Evolutionary conservation across 257 asterid genomes (phyloP).

Genomic region (Capsicum rhomboideum): DNA sequence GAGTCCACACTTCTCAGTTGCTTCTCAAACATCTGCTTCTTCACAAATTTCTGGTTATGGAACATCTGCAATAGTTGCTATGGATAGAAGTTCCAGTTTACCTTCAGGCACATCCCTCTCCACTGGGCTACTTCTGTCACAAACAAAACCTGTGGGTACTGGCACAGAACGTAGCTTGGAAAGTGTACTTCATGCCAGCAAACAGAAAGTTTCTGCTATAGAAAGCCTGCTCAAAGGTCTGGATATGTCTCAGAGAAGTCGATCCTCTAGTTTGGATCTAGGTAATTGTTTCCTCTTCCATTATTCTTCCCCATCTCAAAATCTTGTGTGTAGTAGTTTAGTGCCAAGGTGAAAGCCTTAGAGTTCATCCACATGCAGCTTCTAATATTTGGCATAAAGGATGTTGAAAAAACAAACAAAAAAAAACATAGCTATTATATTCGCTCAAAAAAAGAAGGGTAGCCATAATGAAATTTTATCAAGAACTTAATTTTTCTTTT

Average conservation of each 20-base stretch:
- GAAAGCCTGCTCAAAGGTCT: slow-evolving; percentile 97
- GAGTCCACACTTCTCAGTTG: slow-evolving; percentile 47
- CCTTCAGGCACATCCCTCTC: slow-evolving; percentile 58
- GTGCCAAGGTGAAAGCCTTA: neutral
- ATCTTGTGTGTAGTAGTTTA: neutral
- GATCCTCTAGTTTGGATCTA: slow-evolving; percentile 97
- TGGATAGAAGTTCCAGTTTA: slow-evolving; percentile 81
- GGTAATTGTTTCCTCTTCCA: slow-evolving; percentile 50
- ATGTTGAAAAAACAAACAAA: neutral
- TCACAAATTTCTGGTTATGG: slow-evolving; percentile 84
- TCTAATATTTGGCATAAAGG: neutral
- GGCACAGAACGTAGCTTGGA: slow-evolving; percentile 89
- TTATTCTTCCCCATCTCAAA: slow-evolving; percentile 6
- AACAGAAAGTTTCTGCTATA: slow-evolving; percentile 94
- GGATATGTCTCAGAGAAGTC: slow-evolving; percentile 63
- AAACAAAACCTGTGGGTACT: slow-evolving; percentile 56
- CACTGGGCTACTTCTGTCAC: slow-evolving; percentile 70
- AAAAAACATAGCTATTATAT: neutral
- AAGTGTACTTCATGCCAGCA: slow-evolving; percentile 93
- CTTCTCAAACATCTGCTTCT: slow-evolving; percentile 61
- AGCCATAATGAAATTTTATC: slow-evolving; percentile 18
- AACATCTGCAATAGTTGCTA: slow-evolving; percentile 95
- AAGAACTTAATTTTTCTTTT: slow-evolving; percentile 42
- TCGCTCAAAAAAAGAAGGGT: neutral
- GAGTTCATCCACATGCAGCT: neutral